Evolutionary conservation across 305 asterid genomes (phyloP).

Genomic region (Solanum hybrid): DNA sequence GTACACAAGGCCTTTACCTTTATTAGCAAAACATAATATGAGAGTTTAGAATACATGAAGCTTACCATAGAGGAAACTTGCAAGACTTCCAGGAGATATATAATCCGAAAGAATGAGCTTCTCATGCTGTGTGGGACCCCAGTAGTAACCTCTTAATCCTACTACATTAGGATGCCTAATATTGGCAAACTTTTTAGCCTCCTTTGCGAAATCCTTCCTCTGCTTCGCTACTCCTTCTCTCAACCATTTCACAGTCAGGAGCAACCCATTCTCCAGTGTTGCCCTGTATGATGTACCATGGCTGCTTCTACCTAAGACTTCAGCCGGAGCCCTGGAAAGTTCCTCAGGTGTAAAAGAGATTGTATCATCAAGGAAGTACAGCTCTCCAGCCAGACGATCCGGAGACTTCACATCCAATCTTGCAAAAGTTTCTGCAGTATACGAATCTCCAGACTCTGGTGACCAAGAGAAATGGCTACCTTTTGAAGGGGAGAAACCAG

Average conservation of each 20-base stretch:
- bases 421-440: conserved; percentile 55
- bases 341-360: conserved; percentile 86
- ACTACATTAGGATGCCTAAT: conserved; percentile 95
- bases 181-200: conserved; percentile 90
- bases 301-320: conserved; percentile 95
- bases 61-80: conserved; percentile 85
- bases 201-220: conserved; percentile 93
- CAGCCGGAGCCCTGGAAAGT: conserved; percentile 90
- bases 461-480: conserved; percentile 88
- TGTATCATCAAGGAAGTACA: conserved; percentile 89
- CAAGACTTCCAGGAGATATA: conserved; percentile 92
- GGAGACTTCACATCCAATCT: conserved; percentile 84
- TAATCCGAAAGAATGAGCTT: conserved; percentile 93
- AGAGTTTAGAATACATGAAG: not conserved
- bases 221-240: conserved; percentile 99
- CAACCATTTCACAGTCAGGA: conserved; percentile 95
- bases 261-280: conserved; percentile 70
- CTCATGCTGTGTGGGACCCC: conserved; percentile 99
- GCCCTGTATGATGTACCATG: conserved; percentile 95
- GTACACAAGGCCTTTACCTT: not conserved
- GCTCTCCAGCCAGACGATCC: conserved; percentile 83
- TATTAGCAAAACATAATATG: not conserved
- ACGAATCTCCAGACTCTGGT: conserved; percentile 87
- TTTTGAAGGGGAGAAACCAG: conserved; percentile 88
- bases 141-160: conserved; percentile 92